Evolutionary conservation across 306 rosid genomes (phyloP).

Genomic region (Corylus heterophylla): DNA sequence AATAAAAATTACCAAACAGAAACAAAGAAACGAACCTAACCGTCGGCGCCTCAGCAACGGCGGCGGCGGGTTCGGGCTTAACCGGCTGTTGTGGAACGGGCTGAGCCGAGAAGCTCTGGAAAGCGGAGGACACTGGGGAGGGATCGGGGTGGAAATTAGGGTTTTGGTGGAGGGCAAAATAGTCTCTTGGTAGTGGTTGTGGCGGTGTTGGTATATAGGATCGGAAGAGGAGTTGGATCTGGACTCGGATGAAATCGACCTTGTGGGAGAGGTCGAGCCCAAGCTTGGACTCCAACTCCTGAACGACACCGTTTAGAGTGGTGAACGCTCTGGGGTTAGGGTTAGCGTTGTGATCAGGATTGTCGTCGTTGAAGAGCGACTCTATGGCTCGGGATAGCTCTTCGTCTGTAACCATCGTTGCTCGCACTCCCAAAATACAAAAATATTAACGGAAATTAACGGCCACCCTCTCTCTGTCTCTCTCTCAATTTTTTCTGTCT

Average conservation of each 20-base stretch:
- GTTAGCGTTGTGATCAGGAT: slow-evolving; percentile 31
- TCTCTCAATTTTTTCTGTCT: not conserved
- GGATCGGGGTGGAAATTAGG: slow-evolving; percentile 53
- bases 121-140: slow-evolving; percentile 42
- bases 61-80: slow-evolving; percentile 28
- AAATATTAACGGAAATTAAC: slow-evolving; percentile 37
- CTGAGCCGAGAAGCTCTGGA: slow-evolving; percentile 41
- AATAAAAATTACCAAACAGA: not conserved
- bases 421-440: not conserved
- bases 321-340: slow-evolving; percentile 15
- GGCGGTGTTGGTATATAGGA: not conserved
- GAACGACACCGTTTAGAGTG: slow-evolving; percentile 59
- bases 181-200: slow-evolving; percentile 36
- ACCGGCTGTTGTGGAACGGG: slow-evolving; percentile 6
- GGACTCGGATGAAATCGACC: slow-evolving; percentile 58
- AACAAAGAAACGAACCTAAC: slow-evolving; percentile 26
- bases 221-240: slow-evolving; percentile 50
- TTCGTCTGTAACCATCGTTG: slow-evolving; percentile 63
- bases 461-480: slow-evolving; percentile 25
- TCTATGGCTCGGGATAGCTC: slow-evolving; percentile 65
- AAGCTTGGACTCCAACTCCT: slow-evolving; percentile 63
- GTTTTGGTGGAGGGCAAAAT: slow-evolving; percentile 58
- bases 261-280: slow-evolving; percentile 68
- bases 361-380: slow-evolving; percentile 48
- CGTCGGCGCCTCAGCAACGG: slow-evolving; percentile 10